These are phyloP conservation scores for Eremochloa ophiuroides DNA, from an alignment of 176 grass and related monocot genomes.

Conservation along the genomic window DNA sequence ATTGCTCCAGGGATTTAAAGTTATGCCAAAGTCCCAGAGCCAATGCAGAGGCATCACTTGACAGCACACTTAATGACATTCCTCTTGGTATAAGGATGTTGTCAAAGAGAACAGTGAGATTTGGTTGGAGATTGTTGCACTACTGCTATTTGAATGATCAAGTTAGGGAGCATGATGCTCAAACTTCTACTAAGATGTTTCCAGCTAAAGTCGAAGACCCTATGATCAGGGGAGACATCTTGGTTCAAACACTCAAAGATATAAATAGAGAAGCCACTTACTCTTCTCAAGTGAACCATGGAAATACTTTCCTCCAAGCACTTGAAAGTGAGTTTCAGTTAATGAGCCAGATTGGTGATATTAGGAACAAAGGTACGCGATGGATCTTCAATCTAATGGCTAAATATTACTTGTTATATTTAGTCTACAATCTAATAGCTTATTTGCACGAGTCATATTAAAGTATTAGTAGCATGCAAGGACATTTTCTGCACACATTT, in stretches of 20 bases:
- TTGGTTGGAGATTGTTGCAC: conserved; percentile 87
- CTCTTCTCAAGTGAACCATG: conserved; percentile 55
- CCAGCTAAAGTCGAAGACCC: conserved; percentile 92
- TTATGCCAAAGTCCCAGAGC: conserved; percentile 40
- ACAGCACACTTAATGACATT: conserved; percentile 36
- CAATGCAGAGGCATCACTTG: conserved; percentile 18
- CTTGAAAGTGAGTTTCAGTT: conserved; percentile 76
- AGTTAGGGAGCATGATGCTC: conserved; percentile 45
- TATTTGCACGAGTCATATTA: conserved; percentile 13
- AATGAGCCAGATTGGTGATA: conserved; percentile 52
- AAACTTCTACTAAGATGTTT: conserved; percentile 66
- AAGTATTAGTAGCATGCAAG: not conserved
- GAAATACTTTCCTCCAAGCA: conserved; percentile 71
- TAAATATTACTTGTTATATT: conserved; percentile 12
- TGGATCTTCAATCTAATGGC: conserved; percentile 10
- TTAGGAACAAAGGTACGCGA: conserved; percentile 61
- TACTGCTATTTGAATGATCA: conserved; percentile 85
- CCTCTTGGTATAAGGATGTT: conserved; percentile 78
- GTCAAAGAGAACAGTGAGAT: conserved; percentile 70
- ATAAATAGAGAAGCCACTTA: conserved; percentile 59
- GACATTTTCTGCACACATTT: not conserved
- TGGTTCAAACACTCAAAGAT: conserved; percentile 87
- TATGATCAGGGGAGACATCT: conserved; percentile 83
- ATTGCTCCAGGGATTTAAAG: conserved; percentile 61
- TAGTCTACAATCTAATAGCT: not conserved